Evolutionary conservation across 164 flowering plant genomes (phyloP), one percentile per base, ranked within the genome.

Genomic region (Stephania cephalantha): DNA sequence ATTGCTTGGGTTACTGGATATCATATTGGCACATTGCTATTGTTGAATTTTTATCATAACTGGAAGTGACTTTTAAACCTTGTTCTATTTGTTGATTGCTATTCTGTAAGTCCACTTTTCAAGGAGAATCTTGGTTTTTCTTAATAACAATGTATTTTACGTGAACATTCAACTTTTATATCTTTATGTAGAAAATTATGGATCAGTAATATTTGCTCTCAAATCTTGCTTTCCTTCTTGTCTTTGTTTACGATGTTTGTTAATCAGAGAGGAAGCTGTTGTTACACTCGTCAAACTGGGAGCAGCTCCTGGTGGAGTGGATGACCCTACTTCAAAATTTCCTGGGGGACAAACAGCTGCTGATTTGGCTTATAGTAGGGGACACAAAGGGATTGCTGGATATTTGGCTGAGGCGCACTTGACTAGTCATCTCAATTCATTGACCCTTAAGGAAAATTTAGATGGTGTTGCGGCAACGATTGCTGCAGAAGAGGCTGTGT

Each of bases 321-420:
- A 85, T 17, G 94, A 92, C 73, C 95, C 97, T 69, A 86, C 88
- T 6, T 73, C 94, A 73, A 76, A 73, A 77, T 87, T 76, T 82
- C 95, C 92, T 30, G 85, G 83, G 70, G 95, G 97, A 69, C 75
- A 72, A 77, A 90, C 86, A 18, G 95, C 97, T 71, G 93, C 95
- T 72, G 94, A 90, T 85, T 77, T 92, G 29, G 95, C 95, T 66
- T 89, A 91, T 18, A 82, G 79, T 61, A 85, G 83, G 77, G 91
- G 97, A 30, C 90, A 89, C 66, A 90, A 88, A 81, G 95, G 93
- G 58, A 86, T 92, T 81, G 91, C 95, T 74, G 95, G 89, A 64
- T 92, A 85, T 85, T 80, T 92, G 78, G 92, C 95, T 42, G 92
- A 92, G 84, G 84, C 87, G 30, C 85, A 84, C 78, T 80, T 90